phyloP scores from a whole-genome alignment of 1,284 basidiomycete species.

The Microbotryum lychnidis-dioicae region DNA sequence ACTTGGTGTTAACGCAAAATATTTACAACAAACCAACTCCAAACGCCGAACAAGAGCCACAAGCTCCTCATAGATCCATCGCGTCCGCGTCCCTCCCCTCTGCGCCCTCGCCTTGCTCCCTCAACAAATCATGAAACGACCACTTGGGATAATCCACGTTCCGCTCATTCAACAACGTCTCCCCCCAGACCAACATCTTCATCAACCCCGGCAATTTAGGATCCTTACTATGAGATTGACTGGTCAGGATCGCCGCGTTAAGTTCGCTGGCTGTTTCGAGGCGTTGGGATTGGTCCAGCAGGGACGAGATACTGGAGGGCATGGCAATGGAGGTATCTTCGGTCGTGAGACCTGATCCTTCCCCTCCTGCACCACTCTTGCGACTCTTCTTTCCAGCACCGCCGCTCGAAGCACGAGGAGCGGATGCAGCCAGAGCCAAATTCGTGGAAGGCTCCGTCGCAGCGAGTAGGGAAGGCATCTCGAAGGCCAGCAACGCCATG shows the following conservation, averaged over 20 bases:
- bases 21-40: too few species aligned
- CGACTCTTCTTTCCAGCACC: conserved; percentile 16
- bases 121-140: conserved; percentile 12
- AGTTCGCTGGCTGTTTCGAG: conserved; percentile 83
- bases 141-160: conserved; percentile 32
- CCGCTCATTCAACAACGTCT: conserved; percentile 61
- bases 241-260: conserved; percentile 88
- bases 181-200: conserved; percentile 80
- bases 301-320: conserved; percentile 62
- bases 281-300: conserved; percentile 76
- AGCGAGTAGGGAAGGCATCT: conserved; percentile 46
- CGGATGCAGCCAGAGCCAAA: not conserved
- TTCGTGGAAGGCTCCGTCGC: not conserved
- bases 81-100: not conserved
- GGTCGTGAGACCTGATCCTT: not conserved
- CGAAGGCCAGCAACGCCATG: conserved; percentile 91
- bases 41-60: too few species aligned
- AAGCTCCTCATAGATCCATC: conserved; percentile 2
- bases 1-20: too few species aligned
- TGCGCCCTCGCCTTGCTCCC: not conserved
- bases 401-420: not conserved
- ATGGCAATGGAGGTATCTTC: conserved; percentile 12
- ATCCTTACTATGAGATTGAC: conserved; percentile 81
- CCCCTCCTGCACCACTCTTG: conserved; percentile 4
- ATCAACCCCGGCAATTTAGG: conserved; percentile 82